Evolutionary conservation across 495 filamentous ascomycete genomes (phyloP), one percentile per base, ranked within the genome.

Genomic region (Polyplosphaeria fusca): DNA sequence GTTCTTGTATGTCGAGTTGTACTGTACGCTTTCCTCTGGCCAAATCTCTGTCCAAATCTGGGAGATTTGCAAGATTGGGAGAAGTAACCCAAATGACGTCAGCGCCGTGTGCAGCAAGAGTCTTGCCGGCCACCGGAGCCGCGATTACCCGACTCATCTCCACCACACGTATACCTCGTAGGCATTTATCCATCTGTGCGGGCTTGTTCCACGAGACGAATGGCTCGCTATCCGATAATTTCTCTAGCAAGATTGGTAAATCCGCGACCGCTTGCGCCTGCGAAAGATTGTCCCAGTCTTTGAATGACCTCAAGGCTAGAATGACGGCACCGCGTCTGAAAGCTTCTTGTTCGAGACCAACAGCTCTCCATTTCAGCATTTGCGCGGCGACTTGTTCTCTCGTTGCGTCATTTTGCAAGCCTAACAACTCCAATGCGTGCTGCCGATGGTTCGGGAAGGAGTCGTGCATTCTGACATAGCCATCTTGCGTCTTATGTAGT

Each of bases 401-500:
- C 25, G 51, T 56, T 16, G 68, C 69, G 5, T 47, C 47, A 0
- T 55, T 39, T 0, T 45, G 12, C 12, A 70, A 65, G 0, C 70
- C 71, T 0, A 79, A 63, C 12, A 79, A 68, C n/a, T 52, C 27
- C 11, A 70, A 63, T 0, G 73, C 63, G 19, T 69, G 71, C 13
- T 58, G 30, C 1, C 73, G 70, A 47, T 79, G 76, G 32, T 76
- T 63, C 4, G 70, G 62, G 42, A 77, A 76, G 4, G 20, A 16
- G 28, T 77, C 76, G 55, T 79, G 76, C 24, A 77, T 67, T 22
- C 75, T 64, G 19, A 77, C 70, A 55, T 77, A 67, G n/a, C 75
- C 76, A 56, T 77, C 75, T 0, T 63, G 49, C 4, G 74, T 71
- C 23, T 64, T 60, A 56, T 79, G 71, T 0, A 79, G 28, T 1